Evolutionary conservation across 2,329 filamentous ascomycete genomes (phyloP).

Genomic region (Trichoderma sp.): DNA sequence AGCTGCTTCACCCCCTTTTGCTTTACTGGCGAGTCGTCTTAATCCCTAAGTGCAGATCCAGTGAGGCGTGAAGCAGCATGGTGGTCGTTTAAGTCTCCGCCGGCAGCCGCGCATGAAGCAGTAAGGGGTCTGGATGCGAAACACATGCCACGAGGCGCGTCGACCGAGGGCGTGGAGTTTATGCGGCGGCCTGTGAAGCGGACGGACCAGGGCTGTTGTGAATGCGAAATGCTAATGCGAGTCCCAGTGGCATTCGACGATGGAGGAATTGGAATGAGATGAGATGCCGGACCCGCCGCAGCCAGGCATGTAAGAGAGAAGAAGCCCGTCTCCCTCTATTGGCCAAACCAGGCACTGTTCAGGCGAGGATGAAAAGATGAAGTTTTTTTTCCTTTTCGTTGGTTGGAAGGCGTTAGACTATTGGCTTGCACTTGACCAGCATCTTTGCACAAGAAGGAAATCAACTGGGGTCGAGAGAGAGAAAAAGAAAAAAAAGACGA

Average conservation of each 20-base stretch:
- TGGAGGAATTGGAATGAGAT: conserved; percentile 20
- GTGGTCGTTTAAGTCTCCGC: conserved; percentile 19
- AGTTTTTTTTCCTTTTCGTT: background rate
- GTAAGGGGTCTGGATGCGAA: conserved; percentile 19
- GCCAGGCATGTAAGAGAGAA: conserved; percentile 16
- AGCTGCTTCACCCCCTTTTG: conserved; percentile 30
- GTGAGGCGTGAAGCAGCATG: conserved; percentile 25
- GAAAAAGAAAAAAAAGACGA: conserved; percentile 1
- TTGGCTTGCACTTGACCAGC: background rate
- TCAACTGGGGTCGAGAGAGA: background rate
- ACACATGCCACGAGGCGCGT: conserved; percentile 26
- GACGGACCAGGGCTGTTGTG: background rate
- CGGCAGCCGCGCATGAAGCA: conserved; percentile 21
- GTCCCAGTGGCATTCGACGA: conserved; percentile 1
- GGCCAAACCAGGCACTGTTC: background rate
- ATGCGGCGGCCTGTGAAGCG: conserved; percentile 10
- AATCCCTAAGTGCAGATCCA: conserved; percentile 16
- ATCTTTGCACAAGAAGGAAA: conserved; percentile 6
- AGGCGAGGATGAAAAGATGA: background rate
- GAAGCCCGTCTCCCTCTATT: background rate
- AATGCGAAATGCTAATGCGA: background rate
- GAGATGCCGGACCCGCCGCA: conserved; percentile 17
- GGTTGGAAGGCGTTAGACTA: background rate
- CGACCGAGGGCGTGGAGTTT: background rate
- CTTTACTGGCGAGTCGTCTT: conserved; percentile 30